Conservation (phyloP, 768 basidiomycete genomes). For the Udeniomyces megalosporus region DNA sequence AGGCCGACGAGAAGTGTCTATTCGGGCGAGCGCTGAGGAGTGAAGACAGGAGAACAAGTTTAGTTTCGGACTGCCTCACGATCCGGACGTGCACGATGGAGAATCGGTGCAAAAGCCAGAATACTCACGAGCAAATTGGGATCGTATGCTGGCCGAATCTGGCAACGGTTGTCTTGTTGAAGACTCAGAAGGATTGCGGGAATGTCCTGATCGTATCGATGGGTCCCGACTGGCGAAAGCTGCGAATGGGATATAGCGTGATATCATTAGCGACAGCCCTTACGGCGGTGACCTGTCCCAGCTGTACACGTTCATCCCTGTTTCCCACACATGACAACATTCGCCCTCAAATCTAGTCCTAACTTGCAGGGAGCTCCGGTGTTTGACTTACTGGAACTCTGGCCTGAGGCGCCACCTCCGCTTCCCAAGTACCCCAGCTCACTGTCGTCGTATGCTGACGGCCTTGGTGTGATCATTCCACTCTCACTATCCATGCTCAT, state of each 20-base stretch:
- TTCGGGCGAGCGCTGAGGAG: conserved; percentile 8
- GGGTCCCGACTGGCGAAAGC: not conserved
- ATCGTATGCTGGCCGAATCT: too few relatives aligned
- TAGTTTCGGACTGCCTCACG: not conserved
- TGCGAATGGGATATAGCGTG: conserved; percentile 1
- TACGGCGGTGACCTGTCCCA: too few relatives aligned
- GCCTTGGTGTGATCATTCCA: conserved; percentile 4
- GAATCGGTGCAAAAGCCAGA: not conserved
- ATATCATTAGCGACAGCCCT: too few relatives aligned
- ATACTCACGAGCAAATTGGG: not conserved
- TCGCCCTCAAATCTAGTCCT: too few relatives aligned
- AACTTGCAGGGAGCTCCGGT: too few relatives aligned
- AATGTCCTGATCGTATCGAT: not conserved
- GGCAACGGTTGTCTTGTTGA: not conserved
- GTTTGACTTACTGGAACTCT: not conserved
- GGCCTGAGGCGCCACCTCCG: not conserved
- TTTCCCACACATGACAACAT: too few relatives aligned
- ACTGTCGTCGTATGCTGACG: conserved; percentile 2
- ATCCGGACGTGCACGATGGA: too few relatives aligned
- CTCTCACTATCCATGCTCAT: not conserved
- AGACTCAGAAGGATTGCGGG: not conserved
- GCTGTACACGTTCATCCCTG: too few relatives aligned
- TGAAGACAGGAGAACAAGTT: not conserved
- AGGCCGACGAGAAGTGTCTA: conserved; percentile 4
- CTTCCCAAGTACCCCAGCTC: conserved; percentile 11